Evolutionary conservation across 768 basidiomycete species (phyloP).

Genomic region (Paxillus rubicundulus): DNA sequence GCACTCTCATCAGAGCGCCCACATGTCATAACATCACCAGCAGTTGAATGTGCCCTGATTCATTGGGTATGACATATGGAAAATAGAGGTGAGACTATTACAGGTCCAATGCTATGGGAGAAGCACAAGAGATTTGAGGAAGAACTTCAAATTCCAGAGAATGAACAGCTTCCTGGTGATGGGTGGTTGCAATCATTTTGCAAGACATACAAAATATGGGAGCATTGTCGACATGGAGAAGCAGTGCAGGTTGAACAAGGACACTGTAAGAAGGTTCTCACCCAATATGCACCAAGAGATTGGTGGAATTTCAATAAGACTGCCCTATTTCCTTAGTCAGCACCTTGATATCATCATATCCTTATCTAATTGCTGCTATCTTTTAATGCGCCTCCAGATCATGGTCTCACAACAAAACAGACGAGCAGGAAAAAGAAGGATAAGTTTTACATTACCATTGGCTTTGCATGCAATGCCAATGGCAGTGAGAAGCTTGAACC

Average conservation of each 20-base stretch:
- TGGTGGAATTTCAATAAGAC: no score
- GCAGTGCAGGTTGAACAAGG: conserved; percentile 9
- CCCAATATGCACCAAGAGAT: no score
- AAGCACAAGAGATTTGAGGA: conserved; percentile 24
- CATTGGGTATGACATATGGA: conserved; percentile 35
- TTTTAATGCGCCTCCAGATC: no score
- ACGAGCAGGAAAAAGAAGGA: no score
- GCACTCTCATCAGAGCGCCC: conserved; percentile 29
- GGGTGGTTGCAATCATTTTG: conserved; percentile 2
- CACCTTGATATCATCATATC: no score
- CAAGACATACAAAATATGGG: conserved; percentile 1
- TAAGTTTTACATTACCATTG: no score
- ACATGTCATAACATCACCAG: conserved; percentile 33
- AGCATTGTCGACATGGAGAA: conserved; percentile 13
- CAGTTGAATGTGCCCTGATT: conserved; percentile 32
- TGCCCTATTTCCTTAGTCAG: no score
- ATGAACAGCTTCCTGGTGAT: conserved; percentile 9
- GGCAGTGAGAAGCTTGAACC: no score
- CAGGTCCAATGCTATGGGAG: conserved; percentile 5
- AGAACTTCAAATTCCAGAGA: conserved; percentile 25
- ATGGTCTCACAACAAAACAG: no score
- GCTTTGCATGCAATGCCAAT: no score
- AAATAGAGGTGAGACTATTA: conserved; percentile 18
- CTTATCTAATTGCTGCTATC: no score
- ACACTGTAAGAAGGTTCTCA: no score